Conservation (phyloP, 129 eudicot genomes). For the Saussurea involucrata region DNA sequence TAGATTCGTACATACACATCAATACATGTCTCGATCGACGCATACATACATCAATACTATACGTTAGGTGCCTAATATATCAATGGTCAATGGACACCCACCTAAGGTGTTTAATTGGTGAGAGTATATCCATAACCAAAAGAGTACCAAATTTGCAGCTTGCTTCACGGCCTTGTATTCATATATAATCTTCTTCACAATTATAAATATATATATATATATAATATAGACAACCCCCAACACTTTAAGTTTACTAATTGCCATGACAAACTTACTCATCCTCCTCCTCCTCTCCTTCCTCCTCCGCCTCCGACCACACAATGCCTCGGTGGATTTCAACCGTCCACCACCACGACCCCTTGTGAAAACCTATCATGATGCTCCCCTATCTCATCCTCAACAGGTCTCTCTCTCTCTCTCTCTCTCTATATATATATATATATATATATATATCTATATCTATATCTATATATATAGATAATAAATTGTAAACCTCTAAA, state of each 20-base stretch:
- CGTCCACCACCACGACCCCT: neutral
- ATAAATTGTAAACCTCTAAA: no score
- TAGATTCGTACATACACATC: no score
- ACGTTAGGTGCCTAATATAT: neutral
- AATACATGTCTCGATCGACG: neutral
- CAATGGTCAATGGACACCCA: neutral
- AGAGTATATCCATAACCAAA: neutral
- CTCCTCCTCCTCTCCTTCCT: neutral
- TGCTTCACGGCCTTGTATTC: neutral
- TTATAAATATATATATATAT: neutral
- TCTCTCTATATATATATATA: neutral
- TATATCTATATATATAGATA: no score
- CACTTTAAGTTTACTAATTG: neutral
- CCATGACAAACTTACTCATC: neutral
- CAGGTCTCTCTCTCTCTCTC: neutral
- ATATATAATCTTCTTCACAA: neutral
- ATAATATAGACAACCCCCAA: neutral
- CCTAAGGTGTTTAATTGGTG: neutral
- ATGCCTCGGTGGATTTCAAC: neutral
- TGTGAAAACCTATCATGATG: neutral
- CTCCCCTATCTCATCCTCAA: neutral
- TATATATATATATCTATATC: no score
- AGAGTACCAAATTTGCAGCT: neutral
- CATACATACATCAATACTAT: neutral
- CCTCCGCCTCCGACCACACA: neutral